phyloP scores from a whole-genome alignment of 2,329 filamentous ascomycete species.

The Aspergillus terreus region DNA sequence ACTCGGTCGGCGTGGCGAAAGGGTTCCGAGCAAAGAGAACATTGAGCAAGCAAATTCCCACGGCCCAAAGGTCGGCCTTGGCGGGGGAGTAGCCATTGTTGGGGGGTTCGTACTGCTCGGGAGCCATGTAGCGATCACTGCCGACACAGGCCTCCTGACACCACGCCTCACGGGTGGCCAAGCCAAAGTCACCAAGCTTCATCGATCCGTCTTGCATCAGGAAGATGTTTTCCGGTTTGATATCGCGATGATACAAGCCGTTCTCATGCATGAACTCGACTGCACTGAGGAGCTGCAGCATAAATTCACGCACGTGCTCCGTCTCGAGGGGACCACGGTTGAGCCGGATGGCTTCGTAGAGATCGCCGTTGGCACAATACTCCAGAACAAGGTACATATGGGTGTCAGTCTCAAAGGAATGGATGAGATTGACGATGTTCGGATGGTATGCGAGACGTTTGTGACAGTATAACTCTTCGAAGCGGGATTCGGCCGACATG shows the following conservation, averaged over 20 bases:
- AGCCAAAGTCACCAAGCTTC: slow-evolving; percentile 95
- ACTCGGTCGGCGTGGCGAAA: slow-evolving; percentile 83
- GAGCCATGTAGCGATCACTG: slow-evolving; percentile 98
- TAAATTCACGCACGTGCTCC: slow-evolving; percentile 94
- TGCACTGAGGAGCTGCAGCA: slow-evolving; percentile 88
- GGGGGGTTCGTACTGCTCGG: slow-evolving; percentile 91
- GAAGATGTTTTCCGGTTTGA: slow-evolving; percentile 99
- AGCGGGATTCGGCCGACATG: slow-evolving; percentile 72
- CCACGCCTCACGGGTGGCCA: slow-evolving; percentile 86
- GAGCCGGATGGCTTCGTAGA: slow-evolving; percentile 94
- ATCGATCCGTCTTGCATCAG: slow-evolving; percentile 78
- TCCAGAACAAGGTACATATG: slow-evolving; percentile 92
- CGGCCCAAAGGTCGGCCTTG: slow-evolving; percentile 93
- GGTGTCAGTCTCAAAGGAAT: slow-evolving; percentile 86
- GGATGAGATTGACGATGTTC: slow-evolving; percentile 89
- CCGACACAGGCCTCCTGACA: slow-evolving; percentile 90
- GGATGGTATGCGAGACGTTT: slow-evolving; percentile 72
- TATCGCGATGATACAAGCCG: slow-evolving; percentile 92
- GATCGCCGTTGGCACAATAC: slow-evolving; percentile 89
- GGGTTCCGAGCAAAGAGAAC: slow-evolving; percentile 96
- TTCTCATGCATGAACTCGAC: slow-evolving; percentile 87
- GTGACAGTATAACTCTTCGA: slow-evolving; percentile 64
- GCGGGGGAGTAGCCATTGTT: slow-evolving; percentile 86
- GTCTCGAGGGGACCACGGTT: slow-evolving; percentile 87
- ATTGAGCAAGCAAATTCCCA: slow-evolving; percentile 94